Percentiles rank a stretch among this genome's conserved stretches.
These are phyloP conservation scores for Mesotaenium endlicherianum DNA, from an alignment of 139 green algal species.

Conservation along the genomic window DNA sequence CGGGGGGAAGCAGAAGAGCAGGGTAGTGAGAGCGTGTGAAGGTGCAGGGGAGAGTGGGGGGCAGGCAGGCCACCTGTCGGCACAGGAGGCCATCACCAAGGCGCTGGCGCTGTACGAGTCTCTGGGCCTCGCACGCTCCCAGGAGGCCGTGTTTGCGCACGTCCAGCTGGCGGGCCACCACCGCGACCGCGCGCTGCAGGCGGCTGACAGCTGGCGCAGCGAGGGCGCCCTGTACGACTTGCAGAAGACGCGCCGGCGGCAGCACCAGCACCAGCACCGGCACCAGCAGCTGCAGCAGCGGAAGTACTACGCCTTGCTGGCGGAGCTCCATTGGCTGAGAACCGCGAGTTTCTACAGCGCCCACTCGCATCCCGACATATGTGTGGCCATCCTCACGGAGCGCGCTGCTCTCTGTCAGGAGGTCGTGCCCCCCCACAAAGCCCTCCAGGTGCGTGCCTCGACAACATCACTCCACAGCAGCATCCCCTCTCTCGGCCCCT, in stretches of 20 bases:
- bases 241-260: not conserved
- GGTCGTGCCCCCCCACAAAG: no score
- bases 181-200: constrained; percentile 6
- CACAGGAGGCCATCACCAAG: constrained; percentile 32
- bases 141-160: constrained; percentile 36
- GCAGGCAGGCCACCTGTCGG: not conserved
- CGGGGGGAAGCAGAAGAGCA: no score
- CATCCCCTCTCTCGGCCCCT: no score
- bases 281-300: constrained; percentile 1
- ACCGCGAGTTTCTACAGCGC: constrained; percentile 15
- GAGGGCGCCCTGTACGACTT: not conserved
- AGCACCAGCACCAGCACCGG: not conserved
- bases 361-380: constrained; percentile 34
- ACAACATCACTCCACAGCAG: no score
- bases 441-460: no score
- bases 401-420: not conserved
- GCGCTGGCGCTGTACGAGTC: constrained; percentile 38
- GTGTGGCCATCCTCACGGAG: constrained; percentile 35
- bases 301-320: constrained; percentile 10
- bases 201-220: not conserved
- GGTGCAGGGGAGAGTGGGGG: no score
- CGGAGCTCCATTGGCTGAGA: constrained; percentile 46
- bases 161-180: constrained; percentile 28
- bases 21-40: no score
- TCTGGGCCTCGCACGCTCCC: not conserved